A percentile compares a stretch with the other conserved stretches of the same genome.
These are phyloP conservation scores for Phytopythium cucurbitacearum DNA, from an alignment of 352 stramenopile species.

Conservation along the genomic window DNA sequence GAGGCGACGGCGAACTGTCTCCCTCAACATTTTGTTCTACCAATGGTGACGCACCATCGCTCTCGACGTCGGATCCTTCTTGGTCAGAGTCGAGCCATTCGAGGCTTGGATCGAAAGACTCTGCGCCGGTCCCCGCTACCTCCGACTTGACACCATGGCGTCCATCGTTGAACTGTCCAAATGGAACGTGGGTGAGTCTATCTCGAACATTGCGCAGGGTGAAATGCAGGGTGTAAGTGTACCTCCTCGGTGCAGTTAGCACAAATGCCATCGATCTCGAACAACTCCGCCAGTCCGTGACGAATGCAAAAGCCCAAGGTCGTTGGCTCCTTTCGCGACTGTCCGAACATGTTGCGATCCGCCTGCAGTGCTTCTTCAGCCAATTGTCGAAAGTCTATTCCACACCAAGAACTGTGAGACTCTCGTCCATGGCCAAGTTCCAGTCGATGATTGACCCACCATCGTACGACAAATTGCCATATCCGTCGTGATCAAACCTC, in stretches of 20 bases:
- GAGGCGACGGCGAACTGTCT: too few relatives aligned
- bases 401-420: background rate
- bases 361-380: constrained; percentile 30
- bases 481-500: constrained; percentile 51
- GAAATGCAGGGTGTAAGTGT: background rate
- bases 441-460: constrained; percentile 13
- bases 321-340: constrained; percentile 37
- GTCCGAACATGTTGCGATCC: constrained; percentile 16
- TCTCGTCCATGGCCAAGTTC: background rate
- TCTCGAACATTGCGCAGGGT: background rate
- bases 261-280: constrained; percentile 43
- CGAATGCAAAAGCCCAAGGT: constrained; percentile 48
- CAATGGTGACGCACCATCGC: too few relatives aligned
- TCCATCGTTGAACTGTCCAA: background rate
- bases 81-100: too few relatives aligned
- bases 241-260: constrained; percentile 47
- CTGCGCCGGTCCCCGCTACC: too few relatives aligned
- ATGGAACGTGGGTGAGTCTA: background rate
- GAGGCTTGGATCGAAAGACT: too few relatives aligned
- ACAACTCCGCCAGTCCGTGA: constrained; percentile 35
- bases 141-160: too few relatives aligned
- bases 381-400: constrained; percentile 46
- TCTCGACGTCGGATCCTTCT: too few relatives aligned
- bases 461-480: constrained; percentile 54
- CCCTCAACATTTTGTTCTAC: too few relatives aligned